Evolutionary conservation across 768 basidiomycete genomes (phyloP), one percentile per base, ranked within the genome.

Genomic region (Tylopilus felleus): DNA sequence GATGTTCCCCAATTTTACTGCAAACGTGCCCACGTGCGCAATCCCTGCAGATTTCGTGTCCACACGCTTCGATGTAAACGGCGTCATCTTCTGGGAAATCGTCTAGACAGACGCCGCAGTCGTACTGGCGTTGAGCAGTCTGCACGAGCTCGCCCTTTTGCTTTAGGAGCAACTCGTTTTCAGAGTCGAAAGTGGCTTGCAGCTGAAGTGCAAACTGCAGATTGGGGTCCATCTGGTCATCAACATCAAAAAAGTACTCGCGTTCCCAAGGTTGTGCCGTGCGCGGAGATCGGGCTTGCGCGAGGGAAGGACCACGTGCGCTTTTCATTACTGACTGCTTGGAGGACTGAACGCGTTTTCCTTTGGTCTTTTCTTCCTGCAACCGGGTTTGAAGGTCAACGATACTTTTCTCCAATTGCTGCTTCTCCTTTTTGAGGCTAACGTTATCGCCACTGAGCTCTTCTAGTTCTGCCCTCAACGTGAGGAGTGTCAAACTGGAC

Each of bases 91-190:
- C 73, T 0, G 75, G 71, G 44, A 71, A 69, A 22, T 73, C 63
- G 9, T 87, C 85, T 45, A 80, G 64, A 65, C 85, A 88, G 39
- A 86, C 64, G 9, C 74, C 74, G 56, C 85, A 88, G 36, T 76
- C 68, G 57, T 82, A 83, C 23, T 57, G 67, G 10, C 61, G 67
- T 47, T 76, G 79, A 3, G 60, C 62, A 5, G 53, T 51, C 12
- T 43, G 63, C 23, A 61, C 47, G 5, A 79, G 71, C 1, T 62
- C 60, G 4, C 57, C 47, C 22, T 60, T 59, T 55, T 82, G 74
- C 4, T 48, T 57, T 5, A 63, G 48, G 27, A 81, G 66, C 2
- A 55, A 55, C 0, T 55, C 45, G 49, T 79, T 62, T 65, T 82
- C 81, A 12, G 67, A 66, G 43, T 80, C 75, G 49, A 72, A 78